phyloP scores from a whole-genome alignment of 768 basidiomycete genomes.

The Arthromyces matolae region DNA sequence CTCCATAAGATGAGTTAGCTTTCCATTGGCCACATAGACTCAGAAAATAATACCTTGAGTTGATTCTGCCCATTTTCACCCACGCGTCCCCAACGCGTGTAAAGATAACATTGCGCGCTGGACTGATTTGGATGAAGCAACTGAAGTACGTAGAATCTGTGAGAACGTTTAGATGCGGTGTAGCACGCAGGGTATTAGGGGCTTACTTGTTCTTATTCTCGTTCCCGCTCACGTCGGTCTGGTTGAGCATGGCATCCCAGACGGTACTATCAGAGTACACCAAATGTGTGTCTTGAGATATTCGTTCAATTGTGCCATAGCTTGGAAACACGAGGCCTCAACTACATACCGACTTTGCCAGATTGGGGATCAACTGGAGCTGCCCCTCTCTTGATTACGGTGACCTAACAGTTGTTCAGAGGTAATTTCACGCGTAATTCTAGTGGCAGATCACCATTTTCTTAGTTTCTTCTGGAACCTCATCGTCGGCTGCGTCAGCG shows the following conservation, averaged over 20 bases:
- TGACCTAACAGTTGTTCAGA: slow-evolving; percentile 19
- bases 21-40: neutral
- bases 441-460: slow-evolving; percentile 38
- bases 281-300: slow-evolving; percentile 43
- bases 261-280: slow-evolving; percentile 39
- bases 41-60: slow-evolving; percentile 35
- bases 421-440: neutral
- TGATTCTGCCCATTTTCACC: slow-evolving; percentile 52
- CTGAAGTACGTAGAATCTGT: slow-evolving; percentile 58
- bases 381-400: slow-evolving; percentile 49
- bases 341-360: slow-evolving; percentile 40
- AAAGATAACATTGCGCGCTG: slow-evolving; percentile 32
- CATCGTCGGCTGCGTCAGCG: slow-evolving; percentile 17
- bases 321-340: neutral
- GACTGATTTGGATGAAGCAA: slow-evolving; percentile 48
- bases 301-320: neutral
- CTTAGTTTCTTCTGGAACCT: slow-evolving; percentile 25
- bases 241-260: slow-evolving; percentile 65
- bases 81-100: slow-evolving; percentile 60
- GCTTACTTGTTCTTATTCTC: slow-evolving; percentile 55
- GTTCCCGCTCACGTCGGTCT: slow-evolving; percentile 47
- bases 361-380: slow-evolving; percentile 54
- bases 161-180: neutral
- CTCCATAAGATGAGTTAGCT: slow-evolving; percentile 24
- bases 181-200: neutral